Conservation (phyloP, 805 yeast species). For the Grigorovia jiainica region DNA sequence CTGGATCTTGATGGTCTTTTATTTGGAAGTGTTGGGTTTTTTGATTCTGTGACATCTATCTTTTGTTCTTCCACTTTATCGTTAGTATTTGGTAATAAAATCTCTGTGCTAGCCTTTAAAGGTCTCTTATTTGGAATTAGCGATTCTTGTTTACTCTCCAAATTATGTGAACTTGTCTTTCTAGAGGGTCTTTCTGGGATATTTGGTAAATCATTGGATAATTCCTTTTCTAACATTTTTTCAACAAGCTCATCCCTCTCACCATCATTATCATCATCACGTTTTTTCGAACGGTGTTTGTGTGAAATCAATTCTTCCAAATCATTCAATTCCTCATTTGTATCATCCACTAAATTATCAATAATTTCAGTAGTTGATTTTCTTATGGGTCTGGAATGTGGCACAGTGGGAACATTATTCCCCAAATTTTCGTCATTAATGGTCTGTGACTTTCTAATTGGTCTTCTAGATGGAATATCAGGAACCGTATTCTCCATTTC, state of each 20-base stretch:
- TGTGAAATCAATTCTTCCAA: slow-evolving; percentile 6
- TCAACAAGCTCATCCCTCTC: no score
- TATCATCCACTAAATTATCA: slow-evolving; percentile 5
- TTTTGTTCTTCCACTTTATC: no score
- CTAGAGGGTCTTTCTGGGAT: slow-evolving; percentile 10
- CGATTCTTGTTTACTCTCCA: no score
- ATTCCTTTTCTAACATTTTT: no score
- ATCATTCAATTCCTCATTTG: slow-evolving; percentile 9
- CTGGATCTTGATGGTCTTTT: no score
- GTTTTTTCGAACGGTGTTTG: background rate
- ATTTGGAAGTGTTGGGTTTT: no score
- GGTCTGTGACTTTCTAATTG: slow-evolving; percentile 1
- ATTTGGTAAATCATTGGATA: no score
- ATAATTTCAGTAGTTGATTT: slow-evolving; percentile 9
- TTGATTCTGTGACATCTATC: no score
- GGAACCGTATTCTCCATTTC: background rate
- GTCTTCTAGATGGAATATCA: slow-evolving; percentile 4
- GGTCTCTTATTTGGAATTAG: no score
- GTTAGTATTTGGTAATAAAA: no score
- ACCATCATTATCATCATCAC: background rate
- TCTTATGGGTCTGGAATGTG: slow-evolving; percentile 7
- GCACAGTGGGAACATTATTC: slow-evolving; percentile 3
- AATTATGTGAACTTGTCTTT: no score
- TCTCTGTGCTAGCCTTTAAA: no score
- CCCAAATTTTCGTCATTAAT: background rate